These are phyloP conservation scores for Lentinula novae-zelandiae DNA, from an alignment of 1,284 basidiomycete genomes.

Conservation along the genomic window DNA sequence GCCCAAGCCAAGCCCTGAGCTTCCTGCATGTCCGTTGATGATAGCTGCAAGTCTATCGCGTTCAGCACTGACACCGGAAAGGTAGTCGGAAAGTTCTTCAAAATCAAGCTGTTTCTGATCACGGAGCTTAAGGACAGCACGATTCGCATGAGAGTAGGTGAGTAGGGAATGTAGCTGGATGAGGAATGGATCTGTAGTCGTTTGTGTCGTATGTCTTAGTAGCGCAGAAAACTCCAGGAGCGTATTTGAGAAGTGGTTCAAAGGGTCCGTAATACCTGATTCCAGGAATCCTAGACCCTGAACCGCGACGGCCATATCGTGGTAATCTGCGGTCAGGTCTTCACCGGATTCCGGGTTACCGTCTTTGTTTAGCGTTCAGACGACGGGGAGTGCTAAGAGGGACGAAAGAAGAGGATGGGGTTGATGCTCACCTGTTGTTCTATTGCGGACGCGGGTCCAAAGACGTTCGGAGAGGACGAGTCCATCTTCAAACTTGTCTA, in stretches of 20 bases:
- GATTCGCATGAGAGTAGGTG: conserved; percentile 86
- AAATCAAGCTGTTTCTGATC: conserved; percentile 99
- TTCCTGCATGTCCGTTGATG: conserved; percentile 77
- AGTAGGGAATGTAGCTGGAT: conserved; percentile 86
- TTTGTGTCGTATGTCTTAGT: conserved; percentile 83
- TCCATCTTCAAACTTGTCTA: conserved; percentile 96
- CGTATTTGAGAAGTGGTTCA: conserved; percentile 95
- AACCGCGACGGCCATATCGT: conserved; percentile 91
- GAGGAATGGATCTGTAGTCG: conserved; percentile 84
- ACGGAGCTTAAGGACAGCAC: conserved; percentile 87
- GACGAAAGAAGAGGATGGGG: conserved; percentile 22
- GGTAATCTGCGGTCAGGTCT: conserved; percentile 97
- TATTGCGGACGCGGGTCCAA: conserved; percentile 68
- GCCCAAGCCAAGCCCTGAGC: conserved; percentile 78
- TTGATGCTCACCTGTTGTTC: conserved; percentile 79
- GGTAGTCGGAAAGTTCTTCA: conserved; percentile 94
- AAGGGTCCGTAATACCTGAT: conserved; percentile 94
- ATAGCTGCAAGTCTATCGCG: conserved; percentile 88
- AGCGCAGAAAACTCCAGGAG: conserved; percentile 89
- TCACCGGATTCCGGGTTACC: conserved; percentile 69
- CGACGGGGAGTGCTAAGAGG: conserved; percentile 17
- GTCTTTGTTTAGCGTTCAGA: conserved; percentile 69
- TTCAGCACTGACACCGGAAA: conserved; percentile 87
- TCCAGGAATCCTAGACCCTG: conserved; percentile 97
- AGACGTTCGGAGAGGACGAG: conserved; percentile 78